Conservation (phyloP, 768 basidiomycete genomes). For the Hericium coralloides region DNA sequence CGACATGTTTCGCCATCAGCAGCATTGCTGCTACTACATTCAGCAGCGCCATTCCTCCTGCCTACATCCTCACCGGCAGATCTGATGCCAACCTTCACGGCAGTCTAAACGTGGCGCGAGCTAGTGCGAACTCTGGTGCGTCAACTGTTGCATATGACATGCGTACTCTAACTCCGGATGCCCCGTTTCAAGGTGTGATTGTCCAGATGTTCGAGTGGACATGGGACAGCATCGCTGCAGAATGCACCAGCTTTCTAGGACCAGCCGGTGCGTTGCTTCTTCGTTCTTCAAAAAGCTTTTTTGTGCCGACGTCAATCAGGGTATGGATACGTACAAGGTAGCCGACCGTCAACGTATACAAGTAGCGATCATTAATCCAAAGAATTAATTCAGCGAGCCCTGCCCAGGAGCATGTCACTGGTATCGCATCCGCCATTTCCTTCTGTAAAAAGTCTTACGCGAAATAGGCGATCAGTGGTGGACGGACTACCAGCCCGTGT, state of each 20-base stretch:
- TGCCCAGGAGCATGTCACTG: conserved; percentile 1
- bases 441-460: background rate
- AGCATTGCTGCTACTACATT: no score
- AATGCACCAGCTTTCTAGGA: conserved; percentile 21
- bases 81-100: no score
- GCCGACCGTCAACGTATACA: background rate
- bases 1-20: no score
- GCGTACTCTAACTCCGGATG: background rate
- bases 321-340: conserved; percentile 1
- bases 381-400: background rate
- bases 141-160: no score
- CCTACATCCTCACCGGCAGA: no score
- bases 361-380: background rate
- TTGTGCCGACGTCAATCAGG: background rate
- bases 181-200: background rate
- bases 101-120: no score
- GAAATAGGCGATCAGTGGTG: conserved; percentile 43
- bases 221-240: conserved; percentile 18
- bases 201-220: conserved; percentile 20
- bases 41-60: no score
- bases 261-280: conserved; percentile 12
- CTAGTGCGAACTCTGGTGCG: no score
- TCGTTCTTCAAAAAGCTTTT: background rate
- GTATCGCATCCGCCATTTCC: background rate
- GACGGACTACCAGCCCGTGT: conserved; percentile 68